phyloP scores from a whole-genome alignment of 352 stramenopile genomes.

The Pythium monospermum region DNA sequence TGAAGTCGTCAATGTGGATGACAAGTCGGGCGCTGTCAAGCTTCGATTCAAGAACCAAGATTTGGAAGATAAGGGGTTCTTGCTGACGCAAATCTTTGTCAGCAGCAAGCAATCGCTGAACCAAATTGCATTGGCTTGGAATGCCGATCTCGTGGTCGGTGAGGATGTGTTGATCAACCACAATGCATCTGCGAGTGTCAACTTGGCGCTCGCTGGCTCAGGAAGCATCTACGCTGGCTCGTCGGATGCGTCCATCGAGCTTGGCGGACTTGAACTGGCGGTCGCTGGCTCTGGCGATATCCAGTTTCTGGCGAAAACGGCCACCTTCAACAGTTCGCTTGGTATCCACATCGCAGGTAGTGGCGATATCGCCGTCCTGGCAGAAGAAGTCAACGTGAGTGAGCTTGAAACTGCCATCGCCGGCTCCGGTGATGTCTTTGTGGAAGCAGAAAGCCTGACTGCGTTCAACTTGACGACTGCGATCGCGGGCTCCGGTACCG shows the following conservation, averaged over 20 bases:
- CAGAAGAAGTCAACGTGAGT: slow-evolving; percentile 19
- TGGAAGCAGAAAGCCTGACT: slow-evolving; percentile 20
- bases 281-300: slow-evolving; percentile 3
- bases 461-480: slow-evolving; percentile 12
- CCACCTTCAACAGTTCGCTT: slow-evolving; percentile 2
- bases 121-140: slow-evolving; percentile 1
- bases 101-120: slow-evolving; percentile 16
- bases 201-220: not conserved
- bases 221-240: not conserved
- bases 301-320: not conserved
- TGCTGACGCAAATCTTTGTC: slow-evolving; percentile 27
- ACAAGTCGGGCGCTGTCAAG: not conserved
- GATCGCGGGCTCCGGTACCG: slow-evolving; percentile 27
- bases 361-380: slow-evolving; percentile 22
- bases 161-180: slow-evolving; percentile 14
- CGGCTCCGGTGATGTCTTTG: slow-evolving; percentile 25
- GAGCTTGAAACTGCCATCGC: slow-evolving; percentile 15
- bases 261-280: not conserved
- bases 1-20: slow-evolving; percentile 14
- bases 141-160: slow-evolving; percentile 22
- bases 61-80: slow-evolving; percentile 17
- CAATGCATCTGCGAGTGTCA: not conserved
- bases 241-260: not conserved
- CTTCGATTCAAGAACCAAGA: slow-evolving; percentile 3
- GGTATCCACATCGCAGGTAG: slow-evolving; percentile 8